Percentiles rank a stretch among this genome's conserved stretches.
Evolutionary conservation across 371 early-diverging fungal genomes (phyloP).

Genomic region (Mucor velutinosus): DNA sequence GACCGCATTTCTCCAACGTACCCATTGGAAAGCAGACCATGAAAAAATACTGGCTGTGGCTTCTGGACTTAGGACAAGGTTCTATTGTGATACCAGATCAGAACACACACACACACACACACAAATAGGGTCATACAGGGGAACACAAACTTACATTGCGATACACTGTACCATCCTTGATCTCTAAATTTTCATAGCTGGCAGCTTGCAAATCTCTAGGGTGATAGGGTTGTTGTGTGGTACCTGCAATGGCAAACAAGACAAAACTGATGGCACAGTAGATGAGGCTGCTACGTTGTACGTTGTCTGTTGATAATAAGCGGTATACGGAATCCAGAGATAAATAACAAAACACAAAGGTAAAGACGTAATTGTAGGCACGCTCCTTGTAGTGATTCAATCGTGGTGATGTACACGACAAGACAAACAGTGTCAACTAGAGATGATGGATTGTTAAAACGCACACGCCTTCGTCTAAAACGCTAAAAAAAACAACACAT

Average conservation of each 20-base stretch:
- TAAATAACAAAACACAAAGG: conserved; percentile 3
- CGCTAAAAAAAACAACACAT: too few species aligned
- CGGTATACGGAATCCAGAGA: conserved; percentile 4
- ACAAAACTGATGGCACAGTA: not conserved
- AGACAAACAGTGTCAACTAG: conserved; percentile 7
- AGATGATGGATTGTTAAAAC: too few species aligned
- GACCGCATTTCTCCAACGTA: conserved; percentile 4
- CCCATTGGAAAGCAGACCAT: conserved; percentile 45
- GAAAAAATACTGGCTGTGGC: conserved; percentile 39
- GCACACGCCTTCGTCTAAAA: too few species aligned
- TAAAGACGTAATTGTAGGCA: conserved; percentile 13
- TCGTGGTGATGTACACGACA: conserved; percentile 20
- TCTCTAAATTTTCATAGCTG: conserved; percentile 31
- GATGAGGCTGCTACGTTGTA: not conserved
- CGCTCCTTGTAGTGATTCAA: conserved; percentile 21
- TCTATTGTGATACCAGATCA: conserved; percentile 13
- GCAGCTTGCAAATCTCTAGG: conserved; percentile 30
- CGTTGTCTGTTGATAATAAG: not conserved
- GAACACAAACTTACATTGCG: conserved; percentile 19
- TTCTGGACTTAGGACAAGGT: conserved; percentile 36
- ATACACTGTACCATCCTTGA: conserved; percentile 23
- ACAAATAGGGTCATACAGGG: not conserved
- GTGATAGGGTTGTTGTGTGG: conserved; percentile 32
- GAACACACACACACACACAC: not conserved
- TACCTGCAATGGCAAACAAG: conserved; percentile 14